Evolutionary conservation across 148 eudicot species (phyloP).

Genomic region (Arctostaphylos glauca): DNA sequence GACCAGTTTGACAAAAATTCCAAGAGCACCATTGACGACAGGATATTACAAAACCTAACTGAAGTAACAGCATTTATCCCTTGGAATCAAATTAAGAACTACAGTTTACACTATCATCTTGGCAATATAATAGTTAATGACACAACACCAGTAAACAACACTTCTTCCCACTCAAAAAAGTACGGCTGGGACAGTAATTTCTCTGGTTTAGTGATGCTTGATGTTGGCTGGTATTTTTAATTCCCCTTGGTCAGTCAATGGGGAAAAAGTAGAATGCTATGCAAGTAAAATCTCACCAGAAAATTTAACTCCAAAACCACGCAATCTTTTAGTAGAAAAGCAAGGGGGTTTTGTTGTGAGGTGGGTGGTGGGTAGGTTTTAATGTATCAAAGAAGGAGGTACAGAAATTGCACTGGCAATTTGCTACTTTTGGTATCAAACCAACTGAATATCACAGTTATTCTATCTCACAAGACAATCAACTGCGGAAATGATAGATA

Average conservation of each 20-base stretch:
- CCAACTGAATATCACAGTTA: not conserved
- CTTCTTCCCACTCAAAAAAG: slow-evolving; percentile 2
- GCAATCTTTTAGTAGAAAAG: not conserved
- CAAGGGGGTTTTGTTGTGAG: not conserved
- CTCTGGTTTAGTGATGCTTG: not conserved
- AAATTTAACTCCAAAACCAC: not conserved
- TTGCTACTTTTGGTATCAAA: not conserved
- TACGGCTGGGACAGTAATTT: not conserved
- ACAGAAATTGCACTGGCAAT: not conserved
- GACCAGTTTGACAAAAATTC: not conserved
- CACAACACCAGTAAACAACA: not conserved
- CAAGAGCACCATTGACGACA: not conserved
- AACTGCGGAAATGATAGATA: not conserved
- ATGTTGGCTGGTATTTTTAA: not conserved
- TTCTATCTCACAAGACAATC: not conserved
- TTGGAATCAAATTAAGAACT: not conserved
- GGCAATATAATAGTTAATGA: not conserved
- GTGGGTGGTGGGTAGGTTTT: not conserved
- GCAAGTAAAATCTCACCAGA: not conserved
- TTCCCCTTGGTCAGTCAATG: not conserved
- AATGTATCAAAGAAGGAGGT: not conserved
- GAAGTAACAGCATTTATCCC: not conserved
- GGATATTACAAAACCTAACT: not conserved
- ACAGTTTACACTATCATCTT: not conserved
- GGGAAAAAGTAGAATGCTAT: not conserved